Conservation (phyloP, 495 filamentous ascomycete species). For the Delitschia confertaspora region DNA sequence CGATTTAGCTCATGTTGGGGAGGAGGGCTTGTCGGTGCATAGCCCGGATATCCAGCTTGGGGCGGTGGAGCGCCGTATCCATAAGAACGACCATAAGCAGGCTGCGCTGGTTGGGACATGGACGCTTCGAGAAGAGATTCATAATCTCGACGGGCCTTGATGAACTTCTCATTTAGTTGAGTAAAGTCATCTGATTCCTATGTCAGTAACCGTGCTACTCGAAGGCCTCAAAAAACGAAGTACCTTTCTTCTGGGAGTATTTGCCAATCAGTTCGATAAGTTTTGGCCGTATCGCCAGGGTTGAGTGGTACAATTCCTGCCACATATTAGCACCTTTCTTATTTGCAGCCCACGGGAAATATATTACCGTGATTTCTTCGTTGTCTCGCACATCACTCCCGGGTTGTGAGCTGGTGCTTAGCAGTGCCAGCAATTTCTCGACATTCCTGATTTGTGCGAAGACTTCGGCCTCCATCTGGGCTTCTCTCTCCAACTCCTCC, state of each 20-base stretch:
- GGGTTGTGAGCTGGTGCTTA: constrained; percentile 65
- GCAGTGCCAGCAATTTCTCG: constrained; percentile 84
- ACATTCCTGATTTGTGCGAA: constrained; percentile 99
- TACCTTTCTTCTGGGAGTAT: constrained; percentile 98
- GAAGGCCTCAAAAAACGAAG: constrained; percentile 11
- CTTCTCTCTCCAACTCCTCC: constrained; percentile 90
- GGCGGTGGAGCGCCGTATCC: constrained; percentile 28
- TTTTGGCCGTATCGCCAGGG: constrained; percentile 88
- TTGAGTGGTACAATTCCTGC: constrained; percentile 85
- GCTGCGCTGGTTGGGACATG: constrained; percentile 56
- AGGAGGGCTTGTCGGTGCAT: constrained; percentile 17
- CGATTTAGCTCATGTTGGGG: constrained; percentile 31
- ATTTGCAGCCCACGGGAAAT: no score
- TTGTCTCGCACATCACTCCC: constrained; percentile 41
- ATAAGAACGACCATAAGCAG: constrained; percentile 33
- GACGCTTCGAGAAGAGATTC: constrained; percentile 91
- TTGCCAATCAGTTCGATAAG: constrained; percentile 97
- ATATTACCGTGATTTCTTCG: constrained; percentile 74
- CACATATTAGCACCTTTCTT: no score
- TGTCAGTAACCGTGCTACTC: constrained; percentile 7
- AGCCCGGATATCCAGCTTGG: constrained; percentile 14
- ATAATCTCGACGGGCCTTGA: constrained; percentile 94
- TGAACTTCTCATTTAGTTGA: constrained; percentile 97
- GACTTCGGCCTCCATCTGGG: constrained; percentile 94
- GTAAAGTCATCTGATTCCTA: constrained; percentile 76